phyloP scores from a whole-genome alignment of 805 yeast genomes.

The Saturnispora dispora region DNA sequence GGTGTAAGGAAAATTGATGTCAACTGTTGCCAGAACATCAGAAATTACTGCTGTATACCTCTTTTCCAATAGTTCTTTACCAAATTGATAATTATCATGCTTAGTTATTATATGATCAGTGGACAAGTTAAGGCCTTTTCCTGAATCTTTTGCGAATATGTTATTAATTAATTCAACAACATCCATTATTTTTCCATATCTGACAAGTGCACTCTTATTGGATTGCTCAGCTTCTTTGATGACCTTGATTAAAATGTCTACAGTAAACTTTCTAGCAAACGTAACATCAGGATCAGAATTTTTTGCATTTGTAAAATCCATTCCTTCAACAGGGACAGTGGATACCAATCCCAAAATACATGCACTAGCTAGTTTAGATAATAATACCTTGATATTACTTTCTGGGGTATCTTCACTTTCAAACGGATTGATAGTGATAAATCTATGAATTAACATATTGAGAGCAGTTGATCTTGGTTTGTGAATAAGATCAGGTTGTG shows the following conservation, averaged over 20 bases:
- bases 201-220: conserved; percentile 29
- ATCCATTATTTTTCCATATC: conserved; percentile 49
- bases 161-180: conserved; percentile 40
- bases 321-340: conserved; percentile 42
- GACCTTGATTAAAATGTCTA: conserved; percentile 57
- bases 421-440: conserved; percentile 48
- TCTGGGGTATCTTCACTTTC: conserved; percentile 28
- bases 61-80: conserved; percentile 60
- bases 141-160: conserved; percentile 34
- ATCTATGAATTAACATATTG: conserved; percentile 67
- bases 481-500: conserved; percentile 26
- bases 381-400: conserved; percentile 41
- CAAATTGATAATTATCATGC: conserved; percentile 54
- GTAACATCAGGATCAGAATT: conserved; percentile 59
- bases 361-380: conserved; percentile 54
- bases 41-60: conserved; percentile 52
- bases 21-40: conserved; percentile 52
- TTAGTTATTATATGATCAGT: conserved; percentile 40
- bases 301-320: conserved; percentile 36
- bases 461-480: conserved; percentile 74
- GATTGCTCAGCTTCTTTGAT: conserved; percentile 42
- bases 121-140: conserved; percentile 27
- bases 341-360: conserved; percentile 58
- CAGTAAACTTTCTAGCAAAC: conserved; percentile 62
- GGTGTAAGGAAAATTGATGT: conserved; percentile 64